Evolutionary conservation across 768 basidiomycete species (phyloP).

Genomic region (Steccherinum ochraceum): DNA sequence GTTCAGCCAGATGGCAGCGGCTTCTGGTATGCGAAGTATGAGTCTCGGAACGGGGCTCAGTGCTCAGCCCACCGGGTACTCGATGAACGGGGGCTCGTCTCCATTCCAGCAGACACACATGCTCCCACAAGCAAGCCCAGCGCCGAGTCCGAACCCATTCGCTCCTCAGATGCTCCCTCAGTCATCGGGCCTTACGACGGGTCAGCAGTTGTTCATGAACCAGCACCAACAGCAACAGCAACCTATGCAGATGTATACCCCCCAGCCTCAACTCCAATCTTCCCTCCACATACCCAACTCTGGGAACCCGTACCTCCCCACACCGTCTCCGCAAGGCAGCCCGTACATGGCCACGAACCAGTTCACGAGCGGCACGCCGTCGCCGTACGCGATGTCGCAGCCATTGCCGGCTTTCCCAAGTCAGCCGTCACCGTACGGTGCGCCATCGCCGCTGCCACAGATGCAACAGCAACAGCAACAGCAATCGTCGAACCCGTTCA

Average conservation of each 20-base stretch:
- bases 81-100: slow-evolving; percentile 3
- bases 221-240: not conserved
- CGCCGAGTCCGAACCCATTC: slow-evolving; percentile 16
- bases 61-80: not conserved
- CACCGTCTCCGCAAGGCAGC: slow-evolving; percentile 5
- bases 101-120: slow-evolving; percentile 13
- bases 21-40: slow-evolving; percentile 14
- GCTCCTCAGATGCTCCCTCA: slow-evolving; percentile 7
- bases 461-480: slow-evolving; percentile 16
- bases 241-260: slow-evolving; percentile 16
- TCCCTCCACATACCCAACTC: slow-evolving; percentile 16
- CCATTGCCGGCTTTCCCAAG: not conserved
- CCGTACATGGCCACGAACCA: not conserved
- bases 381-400: slow-evolving; percentile 2
- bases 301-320: slow-evolving; percentile 14
- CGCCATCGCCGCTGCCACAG: slow-evolving; percentile 9
- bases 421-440: not conserved
- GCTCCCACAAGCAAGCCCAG: not conserved
- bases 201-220: not conserved
- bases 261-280: slow-evolving; percentile 18
- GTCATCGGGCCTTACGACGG: slow-evolving; percentile 10
- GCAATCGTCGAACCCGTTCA: slow-evolving; percentile 17
- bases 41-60: slow-evolving; percentile 16
- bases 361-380: slow-evolving; percentile 4
- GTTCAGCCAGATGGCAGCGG: slow-evolving; percentile 10